Percentiles rank a stretch among this genome's conserved stretches.
Conservation (phyloP, 2,329 filamentous ascomycete genomes). For the Emergomyces orientalis region DNA sequence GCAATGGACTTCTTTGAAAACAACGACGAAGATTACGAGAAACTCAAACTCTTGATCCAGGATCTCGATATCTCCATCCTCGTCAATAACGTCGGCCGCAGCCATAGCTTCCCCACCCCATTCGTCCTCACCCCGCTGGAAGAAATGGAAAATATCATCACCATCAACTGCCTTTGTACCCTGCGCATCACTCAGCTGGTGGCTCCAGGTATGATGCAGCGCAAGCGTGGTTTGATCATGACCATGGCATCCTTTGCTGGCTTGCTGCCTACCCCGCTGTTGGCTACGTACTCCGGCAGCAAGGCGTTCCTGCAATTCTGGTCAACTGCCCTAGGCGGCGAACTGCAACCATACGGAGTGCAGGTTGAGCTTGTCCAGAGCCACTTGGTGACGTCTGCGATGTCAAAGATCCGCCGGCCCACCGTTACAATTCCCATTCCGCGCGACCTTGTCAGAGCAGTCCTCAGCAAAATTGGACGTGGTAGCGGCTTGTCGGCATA, state of each 20-base stretch:
- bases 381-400: constrained; percentile 89
- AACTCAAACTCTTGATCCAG: constrained; percentile 57
- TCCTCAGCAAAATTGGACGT: constrained; percentile 69
- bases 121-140: constrained; percentile 70
- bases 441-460: constrained; percentile 68
- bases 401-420: constrained; percentile 86
- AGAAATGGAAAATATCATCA: constrained; percentile 84
- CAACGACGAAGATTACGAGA: constrained; percentile 67
- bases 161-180: constrained; percentile 88
- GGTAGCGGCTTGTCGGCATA: constrained; percentile 68
- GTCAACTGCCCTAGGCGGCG: constrained; percentile 75
- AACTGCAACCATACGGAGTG: constrained; percentile 70
- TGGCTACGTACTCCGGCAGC: constrained; percentile 94
- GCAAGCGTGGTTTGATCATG: constrained; percentile 78
- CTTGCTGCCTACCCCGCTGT: constrained; percentile 78
- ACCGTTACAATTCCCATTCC: constrained; percentile 72
- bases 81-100: constrained; percentile 94
- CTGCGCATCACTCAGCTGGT: constrained; percentile 79
- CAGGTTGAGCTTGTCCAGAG: constrained; percentile 86
- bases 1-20: constrained; percentile 89
- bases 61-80: constrained; percentile 76
- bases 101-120: constrained; percentile 82
- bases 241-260: constrained; percentile 98
- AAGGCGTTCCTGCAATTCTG: constrained; percentile 98
- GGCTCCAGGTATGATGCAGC: constrained; percentile 71